Base-by-base conservation (phyloP, 202 grass and related monocot genomes). In the Bolboschoenoplectus hybrid region DNA sequence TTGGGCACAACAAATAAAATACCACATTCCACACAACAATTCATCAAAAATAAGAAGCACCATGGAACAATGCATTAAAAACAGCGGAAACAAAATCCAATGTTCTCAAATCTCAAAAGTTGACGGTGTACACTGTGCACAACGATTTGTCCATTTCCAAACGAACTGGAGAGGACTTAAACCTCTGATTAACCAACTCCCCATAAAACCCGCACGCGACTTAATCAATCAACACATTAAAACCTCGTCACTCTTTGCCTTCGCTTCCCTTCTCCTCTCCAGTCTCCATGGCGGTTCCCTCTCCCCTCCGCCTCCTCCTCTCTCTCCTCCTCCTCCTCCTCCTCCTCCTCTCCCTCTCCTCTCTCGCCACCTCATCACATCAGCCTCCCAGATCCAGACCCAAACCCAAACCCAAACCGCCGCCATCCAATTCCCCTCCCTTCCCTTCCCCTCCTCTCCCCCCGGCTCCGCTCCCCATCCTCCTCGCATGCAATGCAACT, bases 401-500 rank as follows among this genome's bases (percentile, higher is more conserved):
- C 49, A n/a, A 85, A 20, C 43, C 26, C 81, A 85, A 10, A 39
- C 85, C 63, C 44, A 50, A 56, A 0, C 75, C 34, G 1, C 32
- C 75, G 1, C 13, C 88, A 56, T 17, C 64, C 11, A 40, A 88
- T n/a, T 20, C 81, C 2, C 43, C 71, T 16, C 9, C 55, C 12
- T n/a, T 50, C 14, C 9, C 84, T 1, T 78, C 94, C 12, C 67
- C 90, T 7, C 56, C 89, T 19, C 36, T 73, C 9, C 70, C 82
- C 34, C 7, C 82, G 3, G 90, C 90, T 61, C 84, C 92, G 1
- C 85, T 89, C 71, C 82, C 85, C 5, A 85, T 92, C 85, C 90
- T 88, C 74, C 90, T 86, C 50, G 97, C 91, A 61, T 96, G 93
- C 88, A 91, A 92, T 60, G 96, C 96, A 67, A 96, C 96, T 69